Evolutionary conservation across 139 green algal species (phyloP).

Genomic region (Diplosphaera chodatii): DNA sequence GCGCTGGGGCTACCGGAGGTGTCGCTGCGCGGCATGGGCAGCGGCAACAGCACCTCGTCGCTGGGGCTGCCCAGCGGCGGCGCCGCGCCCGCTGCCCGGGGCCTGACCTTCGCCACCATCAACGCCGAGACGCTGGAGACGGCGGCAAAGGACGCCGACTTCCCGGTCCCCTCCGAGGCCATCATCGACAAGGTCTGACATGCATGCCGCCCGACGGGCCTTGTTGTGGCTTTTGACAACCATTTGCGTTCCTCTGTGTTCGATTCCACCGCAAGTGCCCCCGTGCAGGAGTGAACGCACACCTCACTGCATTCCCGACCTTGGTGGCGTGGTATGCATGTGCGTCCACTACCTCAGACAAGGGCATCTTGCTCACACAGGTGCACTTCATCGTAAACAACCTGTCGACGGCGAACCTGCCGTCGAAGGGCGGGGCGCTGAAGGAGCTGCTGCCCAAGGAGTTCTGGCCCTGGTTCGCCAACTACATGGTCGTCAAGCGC

Average conservation of each 20-base stretch:
- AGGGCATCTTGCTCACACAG: too few species aligned
- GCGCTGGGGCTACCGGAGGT: background rate
- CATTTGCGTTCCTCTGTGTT: too few species aligned
- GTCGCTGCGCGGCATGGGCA: slow-evolving; percentile 20
- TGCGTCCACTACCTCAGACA: too few species aligned
- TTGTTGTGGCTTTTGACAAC: too few species aligned
- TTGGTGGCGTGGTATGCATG: too few species aligned
- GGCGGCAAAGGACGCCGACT: slow-evolving; percentile 57
- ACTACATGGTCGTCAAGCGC: slow-evolving; percentile 95
- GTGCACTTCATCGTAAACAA: slow-evolving; percentile 97
- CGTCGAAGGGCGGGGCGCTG: slow-evolving; percentile 73
- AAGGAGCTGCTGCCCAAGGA: slow-evolving; percentile 43
- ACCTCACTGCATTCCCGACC: too few species aligned
- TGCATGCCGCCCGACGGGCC: too few species aligned
- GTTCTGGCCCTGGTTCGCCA: slow-evolving; percentile 85
- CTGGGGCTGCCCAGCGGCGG: background rate
- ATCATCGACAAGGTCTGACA: slow-evolving; percentile 32
- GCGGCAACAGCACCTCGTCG: slow-evolving; percentile 16
- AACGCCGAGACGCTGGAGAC: slow-evolving; percentile 91
- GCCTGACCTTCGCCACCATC: slow-evolving; percentile 47
- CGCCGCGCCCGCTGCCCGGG: slow-evolving; percentile 25
- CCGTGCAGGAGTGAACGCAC: too few species aligned
- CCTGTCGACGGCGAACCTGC: slow-evolving; percentile 75
- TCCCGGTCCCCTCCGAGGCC: slow-evolving; percentile 26
- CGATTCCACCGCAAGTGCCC: too few species aligned